These are phyloP conservation scores for Boletus speciosus DNA, from an alignment of 768 basidiomycete species.

Conservation along the genomic window DNA sequence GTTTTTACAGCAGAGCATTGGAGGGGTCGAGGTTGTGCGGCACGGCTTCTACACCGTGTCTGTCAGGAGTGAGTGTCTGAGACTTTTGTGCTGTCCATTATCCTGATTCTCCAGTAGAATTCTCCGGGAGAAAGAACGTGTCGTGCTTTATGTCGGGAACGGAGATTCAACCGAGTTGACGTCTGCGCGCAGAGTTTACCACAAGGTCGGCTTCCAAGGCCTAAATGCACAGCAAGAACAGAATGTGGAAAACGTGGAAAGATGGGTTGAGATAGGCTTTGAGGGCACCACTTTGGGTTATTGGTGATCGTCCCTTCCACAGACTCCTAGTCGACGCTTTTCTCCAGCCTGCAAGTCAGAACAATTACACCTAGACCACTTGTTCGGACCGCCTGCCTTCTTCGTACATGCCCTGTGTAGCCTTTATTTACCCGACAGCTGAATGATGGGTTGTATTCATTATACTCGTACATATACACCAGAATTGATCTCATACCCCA, in stretches of 20 bases:
- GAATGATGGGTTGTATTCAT: slow-evolving; percentile 1
- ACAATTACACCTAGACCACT: background rate
- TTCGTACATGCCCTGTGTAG: background rate
- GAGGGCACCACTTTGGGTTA: slow-evolving; percentile 51
- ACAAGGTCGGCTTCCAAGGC: slow-evolving; percentile 64
- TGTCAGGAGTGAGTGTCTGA: slow-evolving; percentile 45
- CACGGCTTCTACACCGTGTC: slow-evolving; percentile 56
- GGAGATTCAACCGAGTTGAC: slow-evolving; percentile 36
- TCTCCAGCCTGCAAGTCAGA: background rate
- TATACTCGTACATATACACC: slow-evolving; percentile 1
- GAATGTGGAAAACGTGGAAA: slow-evolving; percentile 42
- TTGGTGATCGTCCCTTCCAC: slow-evolving; percentile 49
- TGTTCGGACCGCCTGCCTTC: background rate
- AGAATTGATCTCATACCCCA: background rate
- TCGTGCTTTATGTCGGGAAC: slow-evolving; percentile 68
- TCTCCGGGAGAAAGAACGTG: slow-evolving; percentile 39
- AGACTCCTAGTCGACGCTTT: background rate
- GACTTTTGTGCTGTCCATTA: background rate
- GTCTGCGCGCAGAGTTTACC: slow-evolving; percentile 57
- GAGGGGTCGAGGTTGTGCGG: slow-evolving; percentile 56
- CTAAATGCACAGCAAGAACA: slow-evolving; percentile 30
- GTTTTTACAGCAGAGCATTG: slow-evolving; percentile 58
- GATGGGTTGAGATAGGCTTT: slow-evolving; percentile 68
- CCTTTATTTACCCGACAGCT: background rate
- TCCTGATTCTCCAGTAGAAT: slow-evolving; percentile 25